Base-by-base conservation (phyloP, 225 moss, liverwort and hornwort species). In the Takakia lepidozioides region DNA sequence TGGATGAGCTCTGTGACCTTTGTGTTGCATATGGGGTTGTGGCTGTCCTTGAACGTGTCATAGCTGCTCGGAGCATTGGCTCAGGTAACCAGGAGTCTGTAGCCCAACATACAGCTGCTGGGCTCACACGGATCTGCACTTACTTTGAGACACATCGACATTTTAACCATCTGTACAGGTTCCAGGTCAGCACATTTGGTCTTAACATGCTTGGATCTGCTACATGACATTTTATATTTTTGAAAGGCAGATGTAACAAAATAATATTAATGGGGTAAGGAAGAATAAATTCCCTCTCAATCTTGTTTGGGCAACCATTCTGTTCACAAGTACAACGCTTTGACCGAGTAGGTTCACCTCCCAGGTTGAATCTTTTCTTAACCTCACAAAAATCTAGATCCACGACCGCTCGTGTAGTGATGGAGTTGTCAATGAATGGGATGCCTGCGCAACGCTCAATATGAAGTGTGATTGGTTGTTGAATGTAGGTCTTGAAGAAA, bases 81-180 rank as follows among this genome's bases (percentile, higher is more conserved):
- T 57, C 71, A 14, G 76, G 57, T 46, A 85, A 71, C 59, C 72
- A 62, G 48, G 85, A 91, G n/a, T 73, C 82, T 42, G 78, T 91
- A 46, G 58, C 81, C 47, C 86, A 86, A 47, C 93, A 93, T 46
- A 85, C 91, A 43, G 75, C 81, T 54, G 65, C 70, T 45, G 68
- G 80, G 18, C 81, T 98, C 26, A 80, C 80, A 51, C 78, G 85
- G 51, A 87, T 98, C 43, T 98, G 98, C 55, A 75, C 51, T 40
- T 91, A 78, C 54, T 87, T 85, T 39, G 98, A 98, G 66, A 55
- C 56, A 41, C 91, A 91, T 60, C 87, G 98, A 46, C 85, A 91
- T 61, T 98, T 98, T 61, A 98, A 98, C 64, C 87, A 98, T 72
- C 78, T 98, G 23, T 98, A 98, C 64, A 74, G 85, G 19, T 98